These are phyloP conservation scores for Candida buenavistaensis DNA, from an alignment of 1,139 yeast species.

Conservation along the genomic window DNA sequence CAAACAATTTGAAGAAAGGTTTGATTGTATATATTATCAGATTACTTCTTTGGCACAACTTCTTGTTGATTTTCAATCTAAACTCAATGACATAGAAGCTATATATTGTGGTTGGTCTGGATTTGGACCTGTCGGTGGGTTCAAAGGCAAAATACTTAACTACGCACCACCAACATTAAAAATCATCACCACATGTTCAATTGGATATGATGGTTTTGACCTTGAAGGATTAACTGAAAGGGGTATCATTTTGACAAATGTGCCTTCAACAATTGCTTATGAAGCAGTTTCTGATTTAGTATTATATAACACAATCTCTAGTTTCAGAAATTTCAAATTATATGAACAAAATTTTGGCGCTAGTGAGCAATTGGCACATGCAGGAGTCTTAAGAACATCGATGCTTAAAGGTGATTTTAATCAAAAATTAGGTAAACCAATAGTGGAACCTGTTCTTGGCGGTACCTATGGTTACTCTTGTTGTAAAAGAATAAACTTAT, in stretches of 20 bases:
- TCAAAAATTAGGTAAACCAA: constrained; percentile 31
- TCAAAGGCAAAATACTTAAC: constrained; percentile 46
- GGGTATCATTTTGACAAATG: constrained; percentile 62
- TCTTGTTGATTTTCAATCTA: constrained; percentile 33
- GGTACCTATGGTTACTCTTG: constrained; percentile 50
- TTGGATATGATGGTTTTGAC: constrained; percentile 68
- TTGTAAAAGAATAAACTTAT: constrained; percentile 33
- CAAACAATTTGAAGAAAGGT: constrained; percentile 34
- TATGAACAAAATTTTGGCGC: constrained; percentile 42
- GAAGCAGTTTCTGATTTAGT: constrained; percentile 82
- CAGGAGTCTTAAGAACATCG: constrained; percentile 41
- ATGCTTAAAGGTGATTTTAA: constrained; percentile 39
- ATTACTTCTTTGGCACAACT: constrained; percentile 43
- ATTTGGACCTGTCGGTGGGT: constrained; percentile 50
- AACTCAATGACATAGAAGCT: constrained; percentile 47
- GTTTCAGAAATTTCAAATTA: constrained; percentile 60
- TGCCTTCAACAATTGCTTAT: constrained; percentile 60
- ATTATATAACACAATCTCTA: constrained; percentile 55
- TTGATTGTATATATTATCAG: constrained; percentile 44
- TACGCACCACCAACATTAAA: constrained; percentile 53
- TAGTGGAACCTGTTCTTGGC: constrained; percentile 29
- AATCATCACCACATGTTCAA: constrained; percentile 65
- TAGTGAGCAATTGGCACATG: constrained; percentile 27
- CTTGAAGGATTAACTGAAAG: constrained; percentile 34
- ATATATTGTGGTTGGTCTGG: constrained; percentile 69